phyloP scores from a whole-genome alignment of 1,139 yeast species.

The Eremothecium cymbalariae region DNA sequence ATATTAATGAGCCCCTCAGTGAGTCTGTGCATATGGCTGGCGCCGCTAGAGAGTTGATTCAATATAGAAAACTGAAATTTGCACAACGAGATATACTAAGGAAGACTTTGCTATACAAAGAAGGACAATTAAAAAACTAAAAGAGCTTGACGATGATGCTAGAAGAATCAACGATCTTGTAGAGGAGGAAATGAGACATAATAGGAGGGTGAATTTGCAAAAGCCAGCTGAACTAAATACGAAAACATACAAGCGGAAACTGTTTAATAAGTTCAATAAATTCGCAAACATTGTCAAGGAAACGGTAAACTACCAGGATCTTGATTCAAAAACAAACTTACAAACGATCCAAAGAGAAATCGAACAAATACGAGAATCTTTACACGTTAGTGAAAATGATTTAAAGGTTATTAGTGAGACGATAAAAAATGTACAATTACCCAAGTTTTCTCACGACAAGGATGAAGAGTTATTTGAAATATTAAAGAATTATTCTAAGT shows the following conservation, averaged over 20 bases:
- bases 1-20: conserved; percentile 74
- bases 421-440: conserved; percentile 25
- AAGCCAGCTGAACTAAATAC: conserved; percentile 19
- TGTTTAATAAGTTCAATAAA: conserved; percentile 25
- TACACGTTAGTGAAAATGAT: conserved; percentile 29
- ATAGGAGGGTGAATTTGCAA: conserved; percentile 25
- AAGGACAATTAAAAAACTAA: conserved; percentile 26
- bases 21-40: conserved; percentile 74
- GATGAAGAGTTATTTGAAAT: conserved; percentile 25
- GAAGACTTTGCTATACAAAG: conserved; percentile 28
- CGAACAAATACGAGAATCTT: conserved; percentile 28
- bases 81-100: conserved; percentile 51
- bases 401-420: conserved; percentile 29
- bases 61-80: conserved; percentile 60
- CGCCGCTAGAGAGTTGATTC: conserved; percentile 57
- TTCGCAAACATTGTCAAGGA: conserved; percentile 33
- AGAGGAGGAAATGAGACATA: conserved; percentile 28
- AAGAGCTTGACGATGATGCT: conserved; percentile 30
- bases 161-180: conserved; percentile 29
- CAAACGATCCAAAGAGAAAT: conserved; percentile 28
- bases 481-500: conserved; percentile 23
- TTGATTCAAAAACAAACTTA: conserved; percentile 21
- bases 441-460: conserved; percentile 23
- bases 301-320: conserved; percentile 29
- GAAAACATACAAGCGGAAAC: conserved; percentile 21